Base-by-base conservation (phyloP, 164 flowering plant genomes). In the Litsea cubeba region DNA sequence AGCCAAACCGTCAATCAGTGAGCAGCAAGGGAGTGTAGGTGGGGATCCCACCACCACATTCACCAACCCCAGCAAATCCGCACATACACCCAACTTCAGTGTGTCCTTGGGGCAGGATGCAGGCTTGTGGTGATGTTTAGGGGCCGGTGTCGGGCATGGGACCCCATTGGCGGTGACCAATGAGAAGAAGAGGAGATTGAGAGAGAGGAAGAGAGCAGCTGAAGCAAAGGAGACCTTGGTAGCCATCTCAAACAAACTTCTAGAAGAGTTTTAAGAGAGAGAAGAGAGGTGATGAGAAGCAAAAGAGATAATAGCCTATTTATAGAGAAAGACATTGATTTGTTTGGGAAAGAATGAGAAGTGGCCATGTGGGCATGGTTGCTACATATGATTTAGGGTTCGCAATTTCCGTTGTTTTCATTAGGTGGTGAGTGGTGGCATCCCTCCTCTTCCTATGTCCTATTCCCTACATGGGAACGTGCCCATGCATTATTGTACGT, bases 1-100 rank as follows among this genome's bases (percentile, higher is more conserved):
- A 46, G 71, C 87, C 24, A 91, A 78, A 18, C 89, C 91, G 7
- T 72, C 14, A 46, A 89, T 69, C 74, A 91, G 91, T 26, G 72
- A 75, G 82, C 96, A 89, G 81, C 96, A 91, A 17, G 88, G 85
- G 22, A 73, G 70, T 67, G 79, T 80, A 17, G 90, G 80, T 28
- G 96, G 91, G 32, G 75, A 71, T 3, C 93, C 92, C 17, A 90
- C 75, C n/a, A 81, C 82, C 22, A 87, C 20, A 72, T 79, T 70
- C 26, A 87, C 76, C 65, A 90, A 57, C 51, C 66, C 89, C 50
- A 91, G 72, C 80, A 91, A 25, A 68, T 90, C 75, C 10, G 85
- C 90, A 69, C 96, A 91, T 1, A 84, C 96, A 10, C 89, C 91
- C 24, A 91, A 70, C 79, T 91, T 89, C 1, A 91, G 83, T 35